Conservation (phyloP, 169 alveolate genomes). For the Eimeria acervulina region DNA sequence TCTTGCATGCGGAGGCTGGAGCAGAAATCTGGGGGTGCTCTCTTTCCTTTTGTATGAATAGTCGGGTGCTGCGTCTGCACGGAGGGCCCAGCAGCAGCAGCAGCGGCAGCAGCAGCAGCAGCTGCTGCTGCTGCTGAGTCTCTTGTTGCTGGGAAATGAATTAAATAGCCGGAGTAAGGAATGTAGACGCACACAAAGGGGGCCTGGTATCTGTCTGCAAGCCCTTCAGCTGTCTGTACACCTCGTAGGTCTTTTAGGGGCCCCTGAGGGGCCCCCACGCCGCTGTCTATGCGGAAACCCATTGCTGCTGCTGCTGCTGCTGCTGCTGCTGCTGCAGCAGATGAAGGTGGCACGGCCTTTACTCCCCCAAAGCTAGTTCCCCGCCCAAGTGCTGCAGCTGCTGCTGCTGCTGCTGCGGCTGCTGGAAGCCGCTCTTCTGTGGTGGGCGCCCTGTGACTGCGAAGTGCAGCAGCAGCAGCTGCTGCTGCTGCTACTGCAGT, state of each 20-base stretch:
- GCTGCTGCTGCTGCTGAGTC: conserved; percentile 55
- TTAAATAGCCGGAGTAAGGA: conserved; percentile 56
- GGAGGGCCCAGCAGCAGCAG: conserved; percentile 17
- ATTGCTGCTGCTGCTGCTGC: conserved; percentile 70
- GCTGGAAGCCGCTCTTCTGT: conserved; percentile 12
- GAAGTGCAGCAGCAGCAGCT: conserved; percentile 65
- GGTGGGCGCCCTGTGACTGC: neutral
- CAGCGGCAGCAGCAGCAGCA: conserved; percentile 41
- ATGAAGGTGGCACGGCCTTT: neutral
- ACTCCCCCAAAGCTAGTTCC: neutral
- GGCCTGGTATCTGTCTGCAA: conserved; percentile 58
- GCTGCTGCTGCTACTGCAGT: conserved; percentile 47
- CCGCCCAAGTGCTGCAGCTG: neutral
- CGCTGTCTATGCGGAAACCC: conserved; percentile 26
- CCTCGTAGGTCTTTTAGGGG: conserved; percentile 62
- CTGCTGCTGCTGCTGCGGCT: conserved; percentile 7
- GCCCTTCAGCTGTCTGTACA: conserved; percentile 77
- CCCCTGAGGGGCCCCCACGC: conserved; percentile 60
- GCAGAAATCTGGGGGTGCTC: conserved; percentile 29
- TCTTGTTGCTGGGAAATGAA: conserved; percentile 52
- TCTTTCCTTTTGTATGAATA: conserved; percentile 22
- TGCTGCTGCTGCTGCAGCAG: conserved; percentile 46
- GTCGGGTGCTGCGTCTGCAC: neutral
- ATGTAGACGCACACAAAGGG: conserved; percentile 76
- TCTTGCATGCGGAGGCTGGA: neutral